Evolutionary conservation across 352 stramenopile species (phyloP).

Genomic region (Phytophthora pistaciae): DNA sequence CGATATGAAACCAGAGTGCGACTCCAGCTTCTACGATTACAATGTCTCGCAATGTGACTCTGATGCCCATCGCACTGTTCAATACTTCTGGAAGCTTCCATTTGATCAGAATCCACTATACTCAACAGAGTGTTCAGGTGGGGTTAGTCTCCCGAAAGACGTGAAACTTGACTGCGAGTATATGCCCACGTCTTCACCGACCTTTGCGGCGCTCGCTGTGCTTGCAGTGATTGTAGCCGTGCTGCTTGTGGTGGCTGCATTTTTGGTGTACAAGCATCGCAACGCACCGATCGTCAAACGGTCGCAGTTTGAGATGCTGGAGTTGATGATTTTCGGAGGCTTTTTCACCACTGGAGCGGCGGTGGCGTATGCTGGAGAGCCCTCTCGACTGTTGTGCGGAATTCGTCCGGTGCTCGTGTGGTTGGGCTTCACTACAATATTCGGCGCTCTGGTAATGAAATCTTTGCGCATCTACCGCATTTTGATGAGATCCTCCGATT

Average conservation of each 20-base stretch:
- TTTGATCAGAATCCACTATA: conserved; percentile 14
- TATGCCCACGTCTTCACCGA: conserved; percentile 32
- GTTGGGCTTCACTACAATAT: conserved; percentile 54
- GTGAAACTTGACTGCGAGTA: conserved; percentile 52
- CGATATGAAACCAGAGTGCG: conserved; percentile 38
- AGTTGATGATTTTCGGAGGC: conserved; percentile 49
- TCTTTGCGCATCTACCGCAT: conserved; percentile 66
- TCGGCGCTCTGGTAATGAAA: conserved; percentile 56
- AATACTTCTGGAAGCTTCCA: conserved; percentile 49
- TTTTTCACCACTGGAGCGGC: conserved; percentile 45
- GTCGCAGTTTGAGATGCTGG: conserved; percentile 56
- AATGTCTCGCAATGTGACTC: conserved; percentile 46
- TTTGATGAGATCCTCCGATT: conserved; percentile 52
- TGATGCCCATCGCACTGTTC: conserved; percentile 30
- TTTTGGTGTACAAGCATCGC: conserved; percentile 40
- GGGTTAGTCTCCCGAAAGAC: conserved; percentile 20
- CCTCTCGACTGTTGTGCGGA: conserved; percentile 36
- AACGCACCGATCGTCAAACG: conserved; percentile 52
- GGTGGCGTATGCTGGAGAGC: conserved; percentile 41
- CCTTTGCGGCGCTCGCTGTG: conserved; percentile 22
- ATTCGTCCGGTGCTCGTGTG: conserved; percentile 46
- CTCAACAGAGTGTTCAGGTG: conserved; percentile 39
- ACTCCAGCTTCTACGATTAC: conserved; percentile 55
- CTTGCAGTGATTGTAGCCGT: conserved; percentile 26
- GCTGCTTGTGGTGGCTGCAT: conserved; percentile 15